Percentiles rank a stretch among this genome's conserved stretches.
phyloP scores from a whole-genome alignment of 495 filamentous ascomycete genomes.

The Beverwykella pulmonaria region DNA sequence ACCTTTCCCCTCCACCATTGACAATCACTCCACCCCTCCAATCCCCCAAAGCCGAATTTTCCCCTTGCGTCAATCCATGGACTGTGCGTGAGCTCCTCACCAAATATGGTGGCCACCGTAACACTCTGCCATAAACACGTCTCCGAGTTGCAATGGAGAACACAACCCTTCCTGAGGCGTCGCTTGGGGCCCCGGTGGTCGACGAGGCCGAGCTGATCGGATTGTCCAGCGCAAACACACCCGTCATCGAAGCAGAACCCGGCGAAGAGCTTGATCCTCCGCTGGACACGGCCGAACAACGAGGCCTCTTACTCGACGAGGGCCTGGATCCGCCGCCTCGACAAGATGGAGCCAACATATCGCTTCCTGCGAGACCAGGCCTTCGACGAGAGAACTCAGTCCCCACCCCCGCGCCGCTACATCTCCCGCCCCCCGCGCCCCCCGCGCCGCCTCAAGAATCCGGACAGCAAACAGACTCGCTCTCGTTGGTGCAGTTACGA shows the following conservation, averaged over 20 bases:
- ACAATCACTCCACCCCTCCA: no score
- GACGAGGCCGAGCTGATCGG: slow-evolving; percentile 38
- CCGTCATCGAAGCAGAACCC: slow-evolving; percentile 23
- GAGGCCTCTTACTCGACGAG: slow-evolving; percentile 31
- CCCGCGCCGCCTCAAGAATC: slow-evolving; percentile 52
- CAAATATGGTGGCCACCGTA: slow-evolving; percentile 21
- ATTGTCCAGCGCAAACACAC: slow-evolving; percentile 10
- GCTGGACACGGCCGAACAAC: slow-evolving; percentile 38
- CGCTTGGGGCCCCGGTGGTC: slow-evolving; percentile 29
- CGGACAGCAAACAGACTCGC: slow-evolving; percentile 66
- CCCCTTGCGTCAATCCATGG: slow-evolving; percentile 1
- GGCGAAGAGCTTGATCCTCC: slow-evolving; percentile 20
- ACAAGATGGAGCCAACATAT: slow-evolving; percentile 10
- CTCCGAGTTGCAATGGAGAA: slow-evolving; percentile 21
- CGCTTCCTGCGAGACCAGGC: slow-evolving; percentile 52
- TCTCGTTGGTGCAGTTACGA: slow-evolving; percentile 79
- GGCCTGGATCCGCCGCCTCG: not conserved
- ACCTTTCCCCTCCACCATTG: not conserved
- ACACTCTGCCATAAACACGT: not conserved
- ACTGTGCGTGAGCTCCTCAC: slow-evolving; percentile 4
- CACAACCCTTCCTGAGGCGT: slow-evolving; percentile 14
- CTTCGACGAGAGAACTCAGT: slow-evolving; percentile 58
- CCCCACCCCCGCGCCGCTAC: slow-evolving; percentile 56
- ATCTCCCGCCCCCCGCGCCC: slow-evolving; percentile 62
- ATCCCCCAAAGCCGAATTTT: not conserved